Evolutionary conservation across 2,329 filamentous ascomycete genomes (phyloP).

Genomic region (Zymoseptoria pseudotritici): DNA sequence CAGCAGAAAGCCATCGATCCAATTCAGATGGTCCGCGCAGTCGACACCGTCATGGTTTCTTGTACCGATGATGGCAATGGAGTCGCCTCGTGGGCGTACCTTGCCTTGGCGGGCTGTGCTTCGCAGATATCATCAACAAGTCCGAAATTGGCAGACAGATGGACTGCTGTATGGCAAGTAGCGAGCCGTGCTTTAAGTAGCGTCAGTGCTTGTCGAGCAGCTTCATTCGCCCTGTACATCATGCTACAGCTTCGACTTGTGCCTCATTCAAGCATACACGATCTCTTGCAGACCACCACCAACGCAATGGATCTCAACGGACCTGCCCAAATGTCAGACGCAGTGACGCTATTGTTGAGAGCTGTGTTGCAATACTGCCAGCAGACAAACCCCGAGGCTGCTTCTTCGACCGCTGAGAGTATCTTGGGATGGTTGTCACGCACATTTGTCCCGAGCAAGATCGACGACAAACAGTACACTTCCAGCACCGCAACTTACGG

Average conservation of each 20-base stretch:
- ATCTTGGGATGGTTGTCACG: slow-evolving; percentile 75
- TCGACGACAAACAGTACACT: slow-evolving; percentile 59
- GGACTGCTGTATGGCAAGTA: slow-evolving; percentile 70
- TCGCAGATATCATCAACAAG: slow-evolving; percentile 37
- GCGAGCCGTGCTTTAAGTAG: slow-evolving; percentile 64
- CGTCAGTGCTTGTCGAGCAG: slow-evolving; percentile 64
- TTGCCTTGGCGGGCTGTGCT: slow-evolving; percentile 62
- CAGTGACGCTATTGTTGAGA: slow-evolving; percentile 66
- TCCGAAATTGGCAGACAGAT: slow-evolving; percentile 43
- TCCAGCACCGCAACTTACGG: slow-evolving; percentile 56
- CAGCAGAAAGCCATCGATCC: slow-evolving; percentile 29
- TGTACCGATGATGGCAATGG: slow-evolving; percentile 58
- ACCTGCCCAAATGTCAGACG: slow-evolving; percentile 70
- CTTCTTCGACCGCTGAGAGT: slow-evolving; percentile 59
- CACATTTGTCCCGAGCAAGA: slow-evolving; percentile 65
- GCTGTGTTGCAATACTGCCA: slow-evolving; percentile 60
- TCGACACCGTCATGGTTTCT: slow-evolving; percentile 12
- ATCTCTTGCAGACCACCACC: slow-evolving; percentile 65
- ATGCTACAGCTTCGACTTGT: slow-evolving; percentile 62
- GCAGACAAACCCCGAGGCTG: slow-evolving; percentile 60
- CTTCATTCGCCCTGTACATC: slow-evolving; percentile 63
- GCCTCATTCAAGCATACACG: slow-evolving; percentile 57
- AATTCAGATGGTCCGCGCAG: slow-evolving; percentile 8
- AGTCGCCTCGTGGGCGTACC: slow-evolving; percentile 72
- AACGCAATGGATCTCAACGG: slow-evolving; percentile 74